Evolutionary conservation across 306 rosid genomes (phyloP).

Genomic region (Pterocarpus macrocarpus): DNA sequence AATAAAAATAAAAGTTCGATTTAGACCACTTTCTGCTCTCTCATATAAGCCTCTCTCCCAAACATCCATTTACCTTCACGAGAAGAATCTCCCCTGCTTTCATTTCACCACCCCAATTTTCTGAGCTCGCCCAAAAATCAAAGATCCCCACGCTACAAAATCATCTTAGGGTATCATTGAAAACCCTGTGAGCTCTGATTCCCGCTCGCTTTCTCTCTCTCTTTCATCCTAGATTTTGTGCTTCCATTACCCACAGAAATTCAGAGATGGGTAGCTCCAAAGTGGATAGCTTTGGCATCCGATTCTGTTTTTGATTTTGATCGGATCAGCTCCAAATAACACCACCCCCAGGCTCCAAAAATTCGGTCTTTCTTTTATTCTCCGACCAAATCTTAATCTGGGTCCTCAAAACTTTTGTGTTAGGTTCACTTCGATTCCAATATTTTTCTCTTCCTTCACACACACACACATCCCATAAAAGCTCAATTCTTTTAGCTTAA

Average conservation of each 20-base stretch:
- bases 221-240: slow-evolving; percentile 1
- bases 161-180: neutral
- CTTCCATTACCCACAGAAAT: neutral
- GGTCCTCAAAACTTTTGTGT: neutral
- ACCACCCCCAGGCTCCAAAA: slow-evolving; percentile 47
- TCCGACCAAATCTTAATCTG: slow-evolving; percentile 45
- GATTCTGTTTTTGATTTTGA: slow-evolving; percentile 65
- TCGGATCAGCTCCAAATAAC: slow-evolving; percentile 50
- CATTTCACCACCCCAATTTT: slow-evolving; percentile 28
- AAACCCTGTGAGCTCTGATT: slow-evolving; percentile 16
- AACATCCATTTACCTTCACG: slow-evolving; percentile 1
- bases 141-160: neutral
- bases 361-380: slow-evolving; percentile 39
- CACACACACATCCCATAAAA: neutral
- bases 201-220: slow-evolving; percentile 57
- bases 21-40: slow-evolving; percentile 58
- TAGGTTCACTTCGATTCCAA: slow-evolving; percentile 16
- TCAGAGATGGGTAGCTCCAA: slow-evolving; percentile 58
- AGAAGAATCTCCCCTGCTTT: slow-evolving; percentile 36
- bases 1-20: neutral
- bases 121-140: neutral
- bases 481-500: slow-evolving; percentile 30
- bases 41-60: slow-evolving; percentile 58
- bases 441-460: neutral
- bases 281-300: slow-evolving; percentile 46